Base-by-base conservation (phyloP, 495 filamentous ascomycete species). In the Lentithecium fluviatile region DNA sequence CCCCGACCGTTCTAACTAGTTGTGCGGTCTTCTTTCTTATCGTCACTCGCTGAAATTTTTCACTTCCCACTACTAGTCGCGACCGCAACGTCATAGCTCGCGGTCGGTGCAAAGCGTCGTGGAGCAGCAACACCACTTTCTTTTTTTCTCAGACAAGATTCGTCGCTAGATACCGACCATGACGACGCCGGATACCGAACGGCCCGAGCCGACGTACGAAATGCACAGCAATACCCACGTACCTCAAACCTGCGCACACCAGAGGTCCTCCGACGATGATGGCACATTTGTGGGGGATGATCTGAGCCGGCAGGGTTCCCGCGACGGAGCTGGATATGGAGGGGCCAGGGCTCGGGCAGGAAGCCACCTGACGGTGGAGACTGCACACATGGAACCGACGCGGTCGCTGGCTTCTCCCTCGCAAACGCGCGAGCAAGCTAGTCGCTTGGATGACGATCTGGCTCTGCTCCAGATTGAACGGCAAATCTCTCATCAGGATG, bases 391-490 rank as follows among this genome's bases (percentile, higher is more conserved):
- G 10, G 60, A 58, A 5, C 66, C 71, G 25, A 62, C 55, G 58
- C 15, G 63, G 7, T 65, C 63, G 2, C 67, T 76, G 24, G 60
- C 56, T 17, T 81, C 82, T 0, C 78, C 81, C 1, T 80, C 80
- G 0, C 74, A 81, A 23, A 74, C 76, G 8, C 78, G 84, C 20
- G 91, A 95, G 69, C 80, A 88, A 54, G 85, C 85, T 6, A 80
- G 82, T 60, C 81, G 89, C 29, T 73, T 95, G 20, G 87, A 89
- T 42, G 93, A 97, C 76, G 91, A 97, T 69, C 73, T 97, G 26
- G 85, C 89, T 38, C 77, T 97, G 52, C 78, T 95, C 29, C 85
- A 90, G 51, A 88, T 88, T 6, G 93, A 97, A 76, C 84, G 86
- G 3, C 79, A 89, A 36, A 88, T 86, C 0, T 85, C 82, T 1